These are phyloP conservation scores for Aristolochia fimbriata DNA, from an alignment of 164 flowering plant genomes.

Conservation along the genomic window DNA sequence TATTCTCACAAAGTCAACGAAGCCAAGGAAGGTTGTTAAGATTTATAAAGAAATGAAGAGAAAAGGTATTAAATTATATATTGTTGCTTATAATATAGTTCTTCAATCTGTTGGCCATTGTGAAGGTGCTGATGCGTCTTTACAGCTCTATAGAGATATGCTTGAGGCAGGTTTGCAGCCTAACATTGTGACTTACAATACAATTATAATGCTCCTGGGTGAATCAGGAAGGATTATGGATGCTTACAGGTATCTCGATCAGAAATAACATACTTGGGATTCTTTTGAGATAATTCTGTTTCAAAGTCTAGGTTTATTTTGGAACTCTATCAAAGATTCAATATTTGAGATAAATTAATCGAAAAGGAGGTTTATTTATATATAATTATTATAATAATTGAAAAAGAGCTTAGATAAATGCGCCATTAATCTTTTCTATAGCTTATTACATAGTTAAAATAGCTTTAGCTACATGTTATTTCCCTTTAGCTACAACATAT, in stretches of 20 bases:
- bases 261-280: too few relatives aligned
- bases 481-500: too few relatives aligned
- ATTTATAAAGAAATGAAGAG: slow-evolving; percentile 80
- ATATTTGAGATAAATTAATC: too few relatives aligned
- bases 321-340: too few relatives aligned
- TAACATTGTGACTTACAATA: slow-evolving; percentile 59
- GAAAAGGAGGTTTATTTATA: too few relatives aligned
- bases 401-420: too few relatives aligned
- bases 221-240: slow-evolving; percentile 53
- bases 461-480: too few relatives aligned
- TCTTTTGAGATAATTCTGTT: too few relatives aligned
- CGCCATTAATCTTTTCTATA: too few relatives aligned
- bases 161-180: slow-evolving; percentile 59
- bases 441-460: too few relatives aligned
- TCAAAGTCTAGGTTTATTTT: too few relatives aligned
- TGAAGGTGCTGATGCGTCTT: slow-evolving; percentile 67
- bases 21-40: slow-evolving; percentile 78
- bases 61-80: slow-evolving; percentile 57
- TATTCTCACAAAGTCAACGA: slow-evolving; percentile 59
- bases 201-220: slow-evolving; percentile 72
- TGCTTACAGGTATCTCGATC: slow-evolving; percentile 40
- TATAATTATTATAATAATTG: too few relatives aligned
- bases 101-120: slow-evolving; percentile 56
- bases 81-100: slow-evolving; percentile 71
- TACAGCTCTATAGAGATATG: slow-evolving; percentile 59